These are phyloP conservation scores for Bondarzewia mesenterica DNA, from an alignment of 1,284 basidiomycete species.

Conservation along the genomic window DNA sequence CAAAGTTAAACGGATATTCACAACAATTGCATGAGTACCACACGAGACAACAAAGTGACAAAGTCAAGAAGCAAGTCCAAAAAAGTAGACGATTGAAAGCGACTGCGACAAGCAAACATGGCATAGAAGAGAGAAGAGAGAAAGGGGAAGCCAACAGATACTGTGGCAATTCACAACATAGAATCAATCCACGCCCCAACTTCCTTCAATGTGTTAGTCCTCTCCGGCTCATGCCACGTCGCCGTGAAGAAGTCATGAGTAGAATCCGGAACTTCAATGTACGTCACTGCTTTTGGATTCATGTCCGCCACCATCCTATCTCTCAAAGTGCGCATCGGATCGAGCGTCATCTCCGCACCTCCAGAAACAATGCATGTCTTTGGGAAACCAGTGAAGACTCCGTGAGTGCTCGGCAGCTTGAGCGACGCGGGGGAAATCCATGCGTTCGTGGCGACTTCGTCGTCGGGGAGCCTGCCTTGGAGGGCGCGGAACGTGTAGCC, in stretches of 20 bases:
- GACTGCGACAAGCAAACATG: too few relatives aligned
- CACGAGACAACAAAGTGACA: too few relatives aligned
- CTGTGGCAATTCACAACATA: too few relatives aligned
- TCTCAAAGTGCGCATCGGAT: slow-evolving; percentile 30
- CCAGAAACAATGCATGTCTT: slow-evolving; percentile 46
- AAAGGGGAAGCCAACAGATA: too few relatives aligned
- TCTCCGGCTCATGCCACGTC: slow-evolving; percentile 47
- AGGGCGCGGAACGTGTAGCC: slow-evolving; percentile 31
- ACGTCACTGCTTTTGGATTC: slow-evolving; percentile 37
- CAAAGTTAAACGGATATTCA: too few relatives aligned
- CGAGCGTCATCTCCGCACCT: slow-evolving; percentile 42
- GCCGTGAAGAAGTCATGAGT: slow-evolving; percentile 47
- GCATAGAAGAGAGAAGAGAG: too few relatives aligned
- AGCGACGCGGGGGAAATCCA: slow-evolving; percentile 52
- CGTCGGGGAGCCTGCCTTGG: slow-evolving; percentile 32
- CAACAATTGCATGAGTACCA: too few relatives aligned
- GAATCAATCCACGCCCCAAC: slow-evolving; percentile 41
- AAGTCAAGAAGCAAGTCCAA: too few relatives aligned
- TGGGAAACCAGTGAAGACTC: slow-evolving; percentile 45
- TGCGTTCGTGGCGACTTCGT: slow-evolving; percentile 31
- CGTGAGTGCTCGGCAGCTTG: slow-evolving; percentile 22
- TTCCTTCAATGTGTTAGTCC: slow-evolving; percentile 32
- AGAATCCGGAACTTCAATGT: slow-evolving; percentile 41
- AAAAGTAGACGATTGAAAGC: too few relatives aligned
- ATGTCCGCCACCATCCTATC: slow-evolving; percentile 31